Conservation (phyloP, 345 rosid species). For the Atalantia buxifolia region DNA sequence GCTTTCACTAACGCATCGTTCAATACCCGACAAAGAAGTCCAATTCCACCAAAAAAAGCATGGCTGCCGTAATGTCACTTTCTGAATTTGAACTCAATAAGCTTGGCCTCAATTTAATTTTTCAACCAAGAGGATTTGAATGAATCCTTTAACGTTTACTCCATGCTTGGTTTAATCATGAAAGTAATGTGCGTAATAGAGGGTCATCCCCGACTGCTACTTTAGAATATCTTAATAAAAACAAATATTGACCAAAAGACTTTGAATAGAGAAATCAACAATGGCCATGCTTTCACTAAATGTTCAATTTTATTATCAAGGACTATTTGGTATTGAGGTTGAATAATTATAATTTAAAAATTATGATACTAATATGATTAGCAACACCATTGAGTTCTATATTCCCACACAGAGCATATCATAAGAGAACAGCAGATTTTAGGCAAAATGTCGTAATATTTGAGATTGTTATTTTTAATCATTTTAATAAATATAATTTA, state of each 20-base stretch:
- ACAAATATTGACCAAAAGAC: neutral
- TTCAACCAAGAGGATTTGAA: neutral
- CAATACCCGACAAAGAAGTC: neutral
- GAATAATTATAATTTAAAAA: too few relatives aligned
- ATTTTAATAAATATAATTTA: too few relatives aligned
- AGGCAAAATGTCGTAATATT: neutral
- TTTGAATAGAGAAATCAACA: too few relatives aligned
- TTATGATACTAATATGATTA: too few relatives aligned
- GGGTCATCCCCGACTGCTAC: neutral
- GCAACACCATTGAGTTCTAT: neutral
- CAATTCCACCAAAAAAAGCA: neutral
- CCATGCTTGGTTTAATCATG: neutral
- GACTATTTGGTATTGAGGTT: accelerated
- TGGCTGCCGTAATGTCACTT: neutral
- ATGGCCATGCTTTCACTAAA: neutral
- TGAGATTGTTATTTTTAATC: too few relatives aligned
- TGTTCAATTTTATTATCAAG: neutral
- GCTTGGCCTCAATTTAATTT: neutral
- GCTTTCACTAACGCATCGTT: too few relatives aligned
- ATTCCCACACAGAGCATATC: neutral
- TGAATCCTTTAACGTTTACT: neutral
- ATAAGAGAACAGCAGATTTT: neutral
- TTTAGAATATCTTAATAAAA: neutral
- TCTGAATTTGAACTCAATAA: neutral
- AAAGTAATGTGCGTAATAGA: neutral